These are phyloP conservation scores for Fusarium equiseti DNA, from an alignment of 2,329 filamentous ascomycete species.

Conservation along the genomic window DNA sequence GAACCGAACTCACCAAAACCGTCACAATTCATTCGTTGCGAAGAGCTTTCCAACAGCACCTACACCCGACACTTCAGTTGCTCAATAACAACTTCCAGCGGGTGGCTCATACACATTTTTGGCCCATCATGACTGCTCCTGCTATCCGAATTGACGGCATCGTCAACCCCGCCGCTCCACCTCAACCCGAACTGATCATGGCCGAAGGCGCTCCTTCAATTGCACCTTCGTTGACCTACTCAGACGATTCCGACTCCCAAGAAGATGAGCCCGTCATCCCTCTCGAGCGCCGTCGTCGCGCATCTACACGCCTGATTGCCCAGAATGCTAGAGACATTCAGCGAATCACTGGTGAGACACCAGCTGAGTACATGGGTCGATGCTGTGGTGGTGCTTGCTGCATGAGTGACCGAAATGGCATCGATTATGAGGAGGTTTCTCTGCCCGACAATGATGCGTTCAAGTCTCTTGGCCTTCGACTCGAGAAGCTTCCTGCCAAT, in stretches of 20 bases:
- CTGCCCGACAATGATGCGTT: conserved; percentile 88
- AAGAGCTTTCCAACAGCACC: conserved; percentile 37
- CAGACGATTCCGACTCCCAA: conserved; percentile 71
- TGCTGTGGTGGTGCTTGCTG: conserved; percentile 76
- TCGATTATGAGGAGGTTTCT: conserved; percentile 65
- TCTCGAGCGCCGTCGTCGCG: conserved; percentile 67
- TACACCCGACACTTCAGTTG: conserved; percentile 21
- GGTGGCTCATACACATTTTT: conserved; percentile 30
- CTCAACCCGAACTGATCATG: conserved; percentile 58
- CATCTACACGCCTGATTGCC: conserved; percentile 76
- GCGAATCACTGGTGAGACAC: conserved; percentile 73
- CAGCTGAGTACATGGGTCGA: conserved; percentile 70
- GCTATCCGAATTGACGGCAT: conserved; percentile 46
- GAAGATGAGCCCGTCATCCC: conserved; percentile 62
- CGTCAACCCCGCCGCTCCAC: conserved; percentile 57
- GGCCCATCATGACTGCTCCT: conserved; percentile 49
- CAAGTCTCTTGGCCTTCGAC: conserved; percentile 79
- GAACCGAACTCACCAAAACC: conserved; percentile 6
- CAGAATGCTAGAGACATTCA: conserved; percentile 72
- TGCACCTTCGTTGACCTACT: conserved; percentile 73
- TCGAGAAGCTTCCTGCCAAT: conserved; percentile 78
- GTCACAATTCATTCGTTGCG: conserved; percentile 33
- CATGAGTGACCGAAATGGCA: conserved; percentile 61
- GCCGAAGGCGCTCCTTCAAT: conserved; percentile 63
- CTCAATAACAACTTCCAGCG: conserved; percentile 8